These are phyloP conservation scores for Mucor lusitanicus DNA, from an alignment of 371 early-diverging fungal species.

Conservation along the genomic window DNA sequence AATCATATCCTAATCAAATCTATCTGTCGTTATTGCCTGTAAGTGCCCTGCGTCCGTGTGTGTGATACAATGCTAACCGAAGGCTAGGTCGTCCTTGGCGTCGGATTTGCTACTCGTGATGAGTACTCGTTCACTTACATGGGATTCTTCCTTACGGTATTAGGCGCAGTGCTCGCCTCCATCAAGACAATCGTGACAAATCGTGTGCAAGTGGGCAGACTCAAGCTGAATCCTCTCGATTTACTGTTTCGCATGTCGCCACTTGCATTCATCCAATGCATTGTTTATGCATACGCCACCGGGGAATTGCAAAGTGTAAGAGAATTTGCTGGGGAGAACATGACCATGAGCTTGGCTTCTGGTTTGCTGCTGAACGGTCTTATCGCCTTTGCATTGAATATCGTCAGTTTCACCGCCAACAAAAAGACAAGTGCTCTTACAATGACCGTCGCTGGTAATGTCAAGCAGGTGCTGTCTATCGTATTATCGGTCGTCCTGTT, in stretches of 20 bases:
- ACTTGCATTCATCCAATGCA: constrained; percentile 76
- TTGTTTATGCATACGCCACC: constrained; percentile 62
- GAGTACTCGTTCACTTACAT: constrained; percentile 77
- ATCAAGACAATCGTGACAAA: constrained; percentile 88
- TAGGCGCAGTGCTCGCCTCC: constrained; percentile 82
- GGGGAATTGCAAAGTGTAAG: constrained; percentile 69
- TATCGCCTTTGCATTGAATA: constrained; percentile 84
- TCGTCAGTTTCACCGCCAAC: constrained; percentile 83
- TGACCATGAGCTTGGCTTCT: constrained; percentile 45
- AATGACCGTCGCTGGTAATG: constrained; percentile 88
- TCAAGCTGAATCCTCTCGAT: constrained; percentile 82
- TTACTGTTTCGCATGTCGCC: constrained; percentile 83
- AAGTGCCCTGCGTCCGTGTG: constrained; percentile 8
- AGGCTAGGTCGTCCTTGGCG: constrained; percentile 74
- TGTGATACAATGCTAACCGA: background rate
- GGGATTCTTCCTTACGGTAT: constrained; percentile 76
- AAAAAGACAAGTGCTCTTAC: constrained; percentile 83
- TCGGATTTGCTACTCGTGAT: constrained; percentile 81
- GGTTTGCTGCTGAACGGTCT: constrained; percentile 75
- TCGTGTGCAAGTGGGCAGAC: constrained; percentile 73
- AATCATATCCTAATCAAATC: constrained; percentile 58
- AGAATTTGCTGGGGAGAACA: constrained; percentile 50
- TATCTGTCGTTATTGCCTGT: constrained; percentile 69
- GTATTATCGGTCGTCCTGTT: constrained; percentile 79
- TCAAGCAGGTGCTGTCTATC: constrained; percentile 85